Evolutionary conservation across 2,329 filamentous ascomycete species (phyloP).

Genomic region (Paraconiothyrium sp.): DNA sequence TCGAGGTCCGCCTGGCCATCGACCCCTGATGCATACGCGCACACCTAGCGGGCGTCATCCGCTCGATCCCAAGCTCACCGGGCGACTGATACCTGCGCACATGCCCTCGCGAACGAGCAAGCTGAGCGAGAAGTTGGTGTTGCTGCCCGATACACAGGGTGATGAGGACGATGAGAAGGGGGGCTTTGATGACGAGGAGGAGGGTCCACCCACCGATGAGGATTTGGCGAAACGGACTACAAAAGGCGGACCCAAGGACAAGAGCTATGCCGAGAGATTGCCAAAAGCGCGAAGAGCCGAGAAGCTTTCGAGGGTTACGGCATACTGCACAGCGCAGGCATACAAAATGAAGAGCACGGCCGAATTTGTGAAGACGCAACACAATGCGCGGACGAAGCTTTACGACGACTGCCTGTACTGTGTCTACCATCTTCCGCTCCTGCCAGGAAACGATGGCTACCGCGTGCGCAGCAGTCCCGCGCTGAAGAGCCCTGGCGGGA

Average conservation of each 20-base stretch:
- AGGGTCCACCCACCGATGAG: constrained; percentile 72
- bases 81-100: constrained; percentile 65
- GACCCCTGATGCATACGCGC: constrained; percentile 58
- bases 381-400: constrained; percentile 91
- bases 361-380: constrained; percentile 84
- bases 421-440: constrained; percentile 89
- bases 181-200: constrained; percentile 65
- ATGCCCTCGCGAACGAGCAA: constrained; percentile 90
- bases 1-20: constrained; percentile 70
- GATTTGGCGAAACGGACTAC: constrained; percentile 70
- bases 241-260: constrained; percentile 72
- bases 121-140: constrained; percentile 94
- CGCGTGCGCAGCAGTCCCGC: constrained; percentile 89
- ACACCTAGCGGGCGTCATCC: constrained; percentile 62
- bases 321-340: constrained; percentile 94
- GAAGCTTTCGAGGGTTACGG: constrained; percentile 88
- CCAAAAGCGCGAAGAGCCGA: constrained; percentile 88
- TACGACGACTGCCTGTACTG: constrained; percentile 98
- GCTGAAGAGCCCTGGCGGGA: constrained; percentile 90
- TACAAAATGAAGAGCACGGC: constrained; percentile 92
- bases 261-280: constrained; percentile 92
- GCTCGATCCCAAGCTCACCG: constrained; percentile 64
- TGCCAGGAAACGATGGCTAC: constrained; percentile 87
- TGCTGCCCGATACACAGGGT: constrained; percentile 80
- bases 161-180: constrained; percentile 63